These are phyloP conservation scores for Amanita pallidorosea DNA, from an alignment of 768 basidiomycete species.

Conservation along the genomic window DNA sequence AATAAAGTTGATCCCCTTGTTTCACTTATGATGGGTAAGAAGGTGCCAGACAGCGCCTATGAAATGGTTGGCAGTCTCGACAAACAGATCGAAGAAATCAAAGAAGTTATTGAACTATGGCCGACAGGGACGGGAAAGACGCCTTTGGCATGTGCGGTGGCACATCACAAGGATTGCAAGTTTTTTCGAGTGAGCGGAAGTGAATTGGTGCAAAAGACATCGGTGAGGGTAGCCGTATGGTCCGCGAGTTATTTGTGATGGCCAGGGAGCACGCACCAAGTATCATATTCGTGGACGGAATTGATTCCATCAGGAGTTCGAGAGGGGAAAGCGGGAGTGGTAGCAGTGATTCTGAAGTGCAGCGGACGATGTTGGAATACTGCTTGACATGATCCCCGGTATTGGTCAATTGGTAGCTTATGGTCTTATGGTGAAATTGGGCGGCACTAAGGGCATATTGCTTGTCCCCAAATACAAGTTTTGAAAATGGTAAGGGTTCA, in stretches of 20 bases:
- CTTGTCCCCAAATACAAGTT: too few relatives aligned
- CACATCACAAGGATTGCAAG: constrained; percentile 95
- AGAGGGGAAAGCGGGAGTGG: constrained; percentile 88
- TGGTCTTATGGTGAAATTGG: too few relatives aligned
- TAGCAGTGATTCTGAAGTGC: constrained; percentile 81
- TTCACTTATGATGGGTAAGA: constrained; percentile 99
- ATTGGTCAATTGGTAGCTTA: too few relatives aligned
- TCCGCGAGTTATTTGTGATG: constrained; percentile 97
- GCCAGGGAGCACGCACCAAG: constrained; percentile 94
- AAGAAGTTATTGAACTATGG: constrained; percentile 96
- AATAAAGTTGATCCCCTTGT: constrained; percentile 98
- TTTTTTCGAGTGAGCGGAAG: constrained; percentile 94
- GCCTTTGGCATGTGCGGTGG: constrained; percentile 87
- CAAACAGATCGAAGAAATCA: constrained; percentile 97
- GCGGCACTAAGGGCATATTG: too few relatives aligned
- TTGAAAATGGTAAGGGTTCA: too few relatives aligned
- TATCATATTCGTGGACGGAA: constrained; percentile 99
- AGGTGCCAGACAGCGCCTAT: constrained; percentile 98
- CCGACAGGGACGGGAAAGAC: constrained; percentile 98
- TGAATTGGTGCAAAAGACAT: constrained; percentile 96
- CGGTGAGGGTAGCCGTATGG: constrained; percentile 94
- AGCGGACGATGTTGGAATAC: constrained; percentile 85
- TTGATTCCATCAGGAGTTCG: constrained; percentile 93
- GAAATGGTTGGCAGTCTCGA: constrained; percentile 99
- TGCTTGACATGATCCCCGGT: too few relatives aligned